phyloP scores from a whole-genome alignment of 2,329 filamentous ascomycete species.

The Rutstroemia sp. region DNA sequence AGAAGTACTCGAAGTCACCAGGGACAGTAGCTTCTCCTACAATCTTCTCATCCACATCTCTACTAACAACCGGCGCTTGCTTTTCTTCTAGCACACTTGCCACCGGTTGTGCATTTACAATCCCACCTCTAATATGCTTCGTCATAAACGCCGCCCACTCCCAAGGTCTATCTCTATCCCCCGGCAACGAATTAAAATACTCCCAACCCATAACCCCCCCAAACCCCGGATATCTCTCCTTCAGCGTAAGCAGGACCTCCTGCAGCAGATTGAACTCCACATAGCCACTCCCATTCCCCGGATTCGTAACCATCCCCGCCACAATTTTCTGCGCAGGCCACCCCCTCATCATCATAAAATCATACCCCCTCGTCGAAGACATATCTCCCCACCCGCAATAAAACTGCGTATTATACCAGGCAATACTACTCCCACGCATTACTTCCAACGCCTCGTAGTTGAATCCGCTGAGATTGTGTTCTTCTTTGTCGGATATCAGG shows the following conservation, averaged over 20 bases:
- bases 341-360: conserved; percentile 50
- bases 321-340: conserved; percentile 71
- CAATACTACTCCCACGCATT: conserved; percentile 56
- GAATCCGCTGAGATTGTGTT: conserved; percentile 72
- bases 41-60: conserved; percentile 8
- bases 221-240: conserved; percentile 57
- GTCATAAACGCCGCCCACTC: conserved; percentile 67
- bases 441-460: conserved; percentile 69
- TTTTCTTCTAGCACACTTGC: background rate
- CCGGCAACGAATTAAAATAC: conserved; percentile 77
- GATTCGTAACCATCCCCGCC: conserved; percentile 73
- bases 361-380: conserved; percentile 34
- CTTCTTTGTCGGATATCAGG: conserved; percentile 46
- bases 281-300: conserved; percentile 62
- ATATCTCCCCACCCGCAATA: conserved; percentile 70
- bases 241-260: conserved; percentile 48
- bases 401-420: conserved; percentile 89
- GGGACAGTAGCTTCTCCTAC: conserved; percentile 14
- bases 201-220: conserved; percentile 95
- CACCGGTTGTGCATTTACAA: background rate
- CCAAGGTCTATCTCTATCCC: conserved; percentile 57
- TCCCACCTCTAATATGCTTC: conserved; percentile 6
- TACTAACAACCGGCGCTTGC: background rate
- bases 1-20: conserved; percentile 16
- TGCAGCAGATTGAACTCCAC: conserved; percentile 52